A percentile compares a stretch with the other conserved stretches of the same genome.
Conservation (phyloP, 192 early-diverging fungal species). For the Umbelopsis vinacea region DNA sequence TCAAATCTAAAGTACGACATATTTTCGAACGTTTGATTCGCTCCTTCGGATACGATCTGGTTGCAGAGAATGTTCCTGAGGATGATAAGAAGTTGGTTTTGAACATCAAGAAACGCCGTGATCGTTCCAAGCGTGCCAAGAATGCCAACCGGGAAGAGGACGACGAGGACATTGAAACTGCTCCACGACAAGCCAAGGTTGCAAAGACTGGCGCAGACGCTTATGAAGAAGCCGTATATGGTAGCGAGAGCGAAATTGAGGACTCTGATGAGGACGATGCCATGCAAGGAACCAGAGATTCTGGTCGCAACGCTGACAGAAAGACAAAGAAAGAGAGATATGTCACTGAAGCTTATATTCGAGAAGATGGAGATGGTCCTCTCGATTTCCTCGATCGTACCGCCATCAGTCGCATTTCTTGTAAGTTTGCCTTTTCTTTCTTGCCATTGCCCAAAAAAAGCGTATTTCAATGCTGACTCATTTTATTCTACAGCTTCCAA, state of each 20-base stretch:
- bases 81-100: conserved; percentile 84
- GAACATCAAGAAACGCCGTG: conserved; percentile 92
- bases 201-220: conserved; percentile 64
- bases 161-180: conserved; percentile 50
- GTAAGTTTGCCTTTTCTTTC: conserved; percentile 11
- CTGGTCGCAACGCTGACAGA: conserved; percentile 28
- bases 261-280: conserved; percentile 71
- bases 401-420: conserved; percentile 62
- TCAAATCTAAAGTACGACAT: conserved; percentile 91
- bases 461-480: not conserved
- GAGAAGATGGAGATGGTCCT: conserved; percentile 69
- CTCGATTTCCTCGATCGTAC: conserved; percentile 91
- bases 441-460: not conserved
- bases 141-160: conserved; percentile 45
- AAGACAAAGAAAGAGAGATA: conserved; percentile 43
- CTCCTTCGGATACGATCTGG: conserved; percentile 62
- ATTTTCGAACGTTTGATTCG: conserved; percentile 91
- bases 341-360: conserved; percentile 58
- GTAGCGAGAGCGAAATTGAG: conserved; percentile 90
- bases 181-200: conserved; percentile 42
- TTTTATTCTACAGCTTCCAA: conserved; percentile 32
- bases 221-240: conserved; percentile 91
- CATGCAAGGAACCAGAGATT: conserved; percentile 43
- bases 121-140: conserved; percentile 82
- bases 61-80: conserved; percentile 83